Evolutionary conservation across 2,329 filamentous ascomycete genomes (phyloP).

Genomic region (Curvularia lunata): DNA sequence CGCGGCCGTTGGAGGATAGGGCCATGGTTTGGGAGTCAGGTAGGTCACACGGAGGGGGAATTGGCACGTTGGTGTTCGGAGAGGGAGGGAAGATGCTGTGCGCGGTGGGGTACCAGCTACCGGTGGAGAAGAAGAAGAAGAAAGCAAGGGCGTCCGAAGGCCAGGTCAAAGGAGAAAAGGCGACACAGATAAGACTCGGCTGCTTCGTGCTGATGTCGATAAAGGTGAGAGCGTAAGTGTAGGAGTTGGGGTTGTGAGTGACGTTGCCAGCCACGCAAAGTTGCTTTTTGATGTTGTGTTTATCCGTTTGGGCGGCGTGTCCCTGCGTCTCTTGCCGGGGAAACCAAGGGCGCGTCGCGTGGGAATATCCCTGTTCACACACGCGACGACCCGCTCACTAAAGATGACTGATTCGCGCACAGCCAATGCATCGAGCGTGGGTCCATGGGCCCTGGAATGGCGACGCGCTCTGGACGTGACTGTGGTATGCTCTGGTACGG

Average conservation of each 20-base stretch:
- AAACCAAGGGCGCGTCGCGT: slow-evolving; percentile 16
- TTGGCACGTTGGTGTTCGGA: background rate
- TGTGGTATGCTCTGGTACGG: background rate
- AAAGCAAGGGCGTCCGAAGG: background rate
- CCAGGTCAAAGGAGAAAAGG: background rate
- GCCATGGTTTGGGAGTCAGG: slow-evolving; percentile 29
- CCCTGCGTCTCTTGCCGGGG: slow-evolving; percentile 30
- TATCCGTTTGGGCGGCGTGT: slow-evolving; percentile 3
- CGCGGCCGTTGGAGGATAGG: slow-evolving; percentile 28
- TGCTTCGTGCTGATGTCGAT: slow-evolving; percentile 1
- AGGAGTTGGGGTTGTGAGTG: background rate
- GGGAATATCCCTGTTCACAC: slow-evolving; percentile 19
- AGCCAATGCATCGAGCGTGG: slow-evolving; percentile 25
- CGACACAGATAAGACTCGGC: background rate
- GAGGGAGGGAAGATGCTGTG: background rate
- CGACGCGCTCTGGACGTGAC: background rate
- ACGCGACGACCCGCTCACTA: slow-evolving; percentile 7
- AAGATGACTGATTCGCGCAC: slow-evolving; percentile 5
- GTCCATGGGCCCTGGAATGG: slow-evolving; percentile 14
- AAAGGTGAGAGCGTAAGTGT: background rate
- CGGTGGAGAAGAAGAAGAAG: background rate
- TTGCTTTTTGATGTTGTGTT: slow-evolving; percentile 23
- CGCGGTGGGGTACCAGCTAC: slow-evolving; percentile 1
- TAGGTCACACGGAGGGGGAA: background rate
- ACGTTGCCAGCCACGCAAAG: slow-evolving; percentile 2